Conservation (phyloP, 2,329 filamentous ascomycete species). For the Talaromyces verruculosus region DNA sequence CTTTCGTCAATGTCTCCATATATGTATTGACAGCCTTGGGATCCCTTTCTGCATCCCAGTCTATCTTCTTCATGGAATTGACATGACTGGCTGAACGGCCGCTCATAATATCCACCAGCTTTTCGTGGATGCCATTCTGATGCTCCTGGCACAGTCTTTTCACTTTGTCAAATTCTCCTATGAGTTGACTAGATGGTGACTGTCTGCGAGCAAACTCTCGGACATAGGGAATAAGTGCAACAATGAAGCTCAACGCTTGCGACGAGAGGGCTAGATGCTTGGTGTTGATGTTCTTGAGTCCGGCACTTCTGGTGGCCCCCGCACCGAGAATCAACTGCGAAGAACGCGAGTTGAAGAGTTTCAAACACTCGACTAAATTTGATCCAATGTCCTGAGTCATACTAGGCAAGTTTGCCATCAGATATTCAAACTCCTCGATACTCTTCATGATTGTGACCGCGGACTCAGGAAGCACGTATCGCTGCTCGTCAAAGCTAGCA, state of each 20-base stretch:
- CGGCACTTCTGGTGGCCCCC: constrained; percentile 82
- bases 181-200: constrained; percentile 55
- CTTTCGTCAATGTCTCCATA: constrained; percentile 84
- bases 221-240: constrained; percentile 82
- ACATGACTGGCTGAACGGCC: constrained; percentile 72
- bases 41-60: constrained; percentile 64
- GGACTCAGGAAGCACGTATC: constrained; percentile 81
- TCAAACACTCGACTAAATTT: constrained; percentile 79
- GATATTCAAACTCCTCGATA: constrained; percentile 77
- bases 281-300: constrained; percentile 93
- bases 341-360: constrained; percentile 91
- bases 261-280: constrained; percentile 91
- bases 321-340: constrained; percentile 96
- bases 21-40: constrained; percentile 61
- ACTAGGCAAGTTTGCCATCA: constrained; percentile 81
- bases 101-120: constrained; percentile 89
- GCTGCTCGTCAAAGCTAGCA: constrained; percentile 79
- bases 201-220: constrained; percentile 88
- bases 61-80: constrained; percentile 69
- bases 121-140: constrained; percentile 86
- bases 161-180: constrained; percentile 86
- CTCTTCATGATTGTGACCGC: constrained; percentile 78
- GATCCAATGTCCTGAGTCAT: constrained; percentile 81
- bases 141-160: constrained; percentile 83
- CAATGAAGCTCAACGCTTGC: constrained; percentile 83